Evolutionary conservation across 164 flowering plant genomes (phyloP).

Genomic region (Stephania yunnanensis): DNA sequence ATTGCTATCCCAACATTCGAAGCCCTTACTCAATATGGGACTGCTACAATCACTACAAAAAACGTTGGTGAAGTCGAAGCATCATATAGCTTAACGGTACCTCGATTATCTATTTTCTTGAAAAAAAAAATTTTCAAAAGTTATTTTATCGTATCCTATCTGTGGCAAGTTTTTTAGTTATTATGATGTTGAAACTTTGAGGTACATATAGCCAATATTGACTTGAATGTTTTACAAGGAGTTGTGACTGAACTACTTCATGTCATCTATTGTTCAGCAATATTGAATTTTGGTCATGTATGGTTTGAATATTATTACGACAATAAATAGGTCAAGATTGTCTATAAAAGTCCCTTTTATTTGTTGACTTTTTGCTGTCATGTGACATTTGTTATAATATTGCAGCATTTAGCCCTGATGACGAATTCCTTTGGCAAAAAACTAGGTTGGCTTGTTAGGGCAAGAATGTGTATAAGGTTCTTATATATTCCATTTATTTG

Average conservation of each 20-base stretch:
- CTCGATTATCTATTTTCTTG: neutral
- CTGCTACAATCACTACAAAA: slow-evolving; percentile 60
- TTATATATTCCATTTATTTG: neutral
- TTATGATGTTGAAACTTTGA: neutral
- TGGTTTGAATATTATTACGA: neutral
- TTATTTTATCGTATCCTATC: slow-evolving; percentile 3
- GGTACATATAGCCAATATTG: neutral
- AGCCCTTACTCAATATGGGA: slow-evolving; percentile 85
- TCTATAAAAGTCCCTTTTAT: neutral
- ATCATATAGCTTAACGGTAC: slow-evolving; percentile 90
- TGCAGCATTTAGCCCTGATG: neutral
- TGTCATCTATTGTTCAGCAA: neutral
- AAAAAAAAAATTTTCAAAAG: no score
- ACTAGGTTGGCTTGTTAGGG: neutral
- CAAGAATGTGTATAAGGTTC: neutral
- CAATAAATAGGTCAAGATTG: neutral
- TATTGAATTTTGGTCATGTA: neutral
- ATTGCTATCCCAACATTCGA: slow-evolving; percentile 82
- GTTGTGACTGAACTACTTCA: neutral
- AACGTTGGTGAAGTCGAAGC: slow-evolving; percentile 89
- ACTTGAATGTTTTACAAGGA: neutral
- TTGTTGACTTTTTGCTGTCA: neutral
- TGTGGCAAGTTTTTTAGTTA: neutral
- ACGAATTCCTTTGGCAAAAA: neutral
- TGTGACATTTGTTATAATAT: neutral